These are phyloP conservation scores for Blastobotrys robertii DNA, from an alignment of 805 yeast species.

Conservation along the genomic window DNA sequence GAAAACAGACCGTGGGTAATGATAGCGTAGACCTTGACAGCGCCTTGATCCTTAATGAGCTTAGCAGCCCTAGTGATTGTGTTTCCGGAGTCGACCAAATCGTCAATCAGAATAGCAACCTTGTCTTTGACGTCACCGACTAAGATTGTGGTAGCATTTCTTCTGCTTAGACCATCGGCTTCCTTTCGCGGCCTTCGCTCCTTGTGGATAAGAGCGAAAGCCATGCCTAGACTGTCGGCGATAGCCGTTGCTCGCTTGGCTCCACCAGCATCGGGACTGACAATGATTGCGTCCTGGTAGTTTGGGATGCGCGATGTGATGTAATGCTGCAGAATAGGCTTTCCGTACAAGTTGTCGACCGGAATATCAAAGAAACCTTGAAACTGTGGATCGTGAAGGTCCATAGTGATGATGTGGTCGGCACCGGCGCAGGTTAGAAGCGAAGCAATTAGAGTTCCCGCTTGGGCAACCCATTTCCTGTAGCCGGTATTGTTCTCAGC, in stretches of 20 bases:
- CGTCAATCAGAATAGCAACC: slow-evolving; percentile 87
- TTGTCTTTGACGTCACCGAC: slow-evolving; percentile 89
- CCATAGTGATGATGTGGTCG: slow-evolving; percentile 95
- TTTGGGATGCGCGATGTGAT: slow-evolving; percentile 70
- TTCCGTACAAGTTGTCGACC: slow-evolving; percentile 85
- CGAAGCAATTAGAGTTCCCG: slow-evolving; percentile 86
- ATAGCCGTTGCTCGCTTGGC: slow-evolving; percentile 93
- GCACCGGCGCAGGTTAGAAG: slow-evolving; percentile 88
- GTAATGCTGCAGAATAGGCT: slow-evolving; percentile 79
- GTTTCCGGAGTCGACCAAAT: slow-evolving; percentile 84
- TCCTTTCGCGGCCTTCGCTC: slow-evolving; percentile 52
- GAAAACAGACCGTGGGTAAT: slow-evolving; percentile 90
- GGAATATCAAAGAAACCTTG: slow-evolving; percentile 97
- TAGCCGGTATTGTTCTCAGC: slow-evolving; percentile 48
- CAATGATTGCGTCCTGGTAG: slow-evolving; percentile 76
- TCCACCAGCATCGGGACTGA: slow-evolving; percentile 98
- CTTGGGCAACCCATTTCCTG: slow-evolving; percentile 92
- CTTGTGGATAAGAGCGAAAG: slow-evolving; percentile 92
- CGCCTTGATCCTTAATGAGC: slow-evolving; percentile 87
- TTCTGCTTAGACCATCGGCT: slow-evolving; percentile 8
- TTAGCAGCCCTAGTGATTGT: slow-evolving; percentile 91
- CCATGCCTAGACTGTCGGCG: slow-evolving; percentile 81
- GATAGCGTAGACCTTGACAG: slow-evolving; percentile 72
- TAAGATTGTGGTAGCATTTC: slow-evolving; percentile 78
- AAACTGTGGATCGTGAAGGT: slow-evolving; percentile 93